Percentiles rank a stretch among this genome's conserved stretches.
phyloP scores from a whole-genome alignment of 2,329 filamentous ascomycete species.

The Colletotrichum ledebouriae region DNA sequence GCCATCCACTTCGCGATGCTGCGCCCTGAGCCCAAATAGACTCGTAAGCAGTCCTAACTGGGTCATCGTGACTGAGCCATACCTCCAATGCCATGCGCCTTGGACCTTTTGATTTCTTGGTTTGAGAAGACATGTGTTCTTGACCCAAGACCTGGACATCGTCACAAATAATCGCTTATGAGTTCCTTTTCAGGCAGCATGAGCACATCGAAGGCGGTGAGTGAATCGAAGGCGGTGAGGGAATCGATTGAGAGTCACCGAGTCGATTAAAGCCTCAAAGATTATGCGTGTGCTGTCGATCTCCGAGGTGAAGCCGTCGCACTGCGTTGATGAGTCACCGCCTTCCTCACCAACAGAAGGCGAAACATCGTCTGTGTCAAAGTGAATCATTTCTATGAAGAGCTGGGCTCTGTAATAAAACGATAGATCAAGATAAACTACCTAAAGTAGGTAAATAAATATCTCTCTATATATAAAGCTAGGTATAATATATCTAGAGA shows the following conservation, averaged over 20 bases:
- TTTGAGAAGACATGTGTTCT: no score
- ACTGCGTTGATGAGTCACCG: constrained; percentile 1
- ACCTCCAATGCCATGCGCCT: no score
- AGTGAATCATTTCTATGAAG: background rate
- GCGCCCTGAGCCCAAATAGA: background rate
- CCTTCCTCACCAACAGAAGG: constrained; percentile 8
- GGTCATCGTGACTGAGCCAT: background rate
- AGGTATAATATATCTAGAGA: no score
- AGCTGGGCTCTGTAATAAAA: no score
- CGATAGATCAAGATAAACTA: no score
- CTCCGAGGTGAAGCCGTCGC: constrained; percentile 35
- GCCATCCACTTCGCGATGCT: constrained; percentile 30
- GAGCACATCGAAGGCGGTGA: constrained; percentile 14
- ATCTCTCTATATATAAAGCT: no score
- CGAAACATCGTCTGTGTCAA: background rate
- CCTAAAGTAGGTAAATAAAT: no score
- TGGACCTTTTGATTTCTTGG: no score
- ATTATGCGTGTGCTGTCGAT: constrained; percentile 7
- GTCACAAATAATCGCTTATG: background rate
- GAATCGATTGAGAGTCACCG: background rate
- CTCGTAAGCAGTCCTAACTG: background rate
- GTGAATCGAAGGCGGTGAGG: constrained; percentile 15
- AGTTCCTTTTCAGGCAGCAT: background rate
- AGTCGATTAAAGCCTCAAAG: background rate
- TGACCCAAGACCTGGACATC: background rate